Evolutionary conservation across 208 protist species (phyloP), one percentile per base, ranked within the genome.

Genomic region (Crithidia acanthocephali): DNA sequence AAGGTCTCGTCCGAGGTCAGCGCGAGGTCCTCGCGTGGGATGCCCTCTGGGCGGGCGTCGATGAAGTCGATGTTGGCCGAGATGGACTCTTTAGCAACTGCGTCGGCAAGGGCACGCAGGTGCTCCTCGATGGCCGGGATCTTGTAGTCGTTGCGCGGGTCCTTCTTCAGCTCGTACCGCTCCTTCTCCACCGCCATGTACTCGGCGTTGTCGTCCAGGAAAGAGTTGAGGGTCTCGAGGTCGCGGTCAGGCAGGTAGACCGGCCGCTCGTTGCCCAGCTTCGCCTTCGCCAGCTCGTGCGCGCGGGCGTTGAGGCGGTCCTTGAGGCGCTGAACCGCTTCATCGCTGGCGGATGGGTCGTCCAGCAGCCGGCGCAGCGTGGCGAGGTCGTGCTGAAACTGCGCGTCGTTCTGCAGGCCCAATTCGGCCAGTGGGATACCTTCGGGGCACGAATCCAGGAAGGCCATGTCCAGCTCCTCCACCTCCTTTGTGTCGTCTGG

Each of bases 71-170:
- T 68, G 48, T 57, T 51, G 25, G 25, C 64, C 0, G 25, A 2
- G 7, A 37, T 8, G 15, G 32, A 33, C 35, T 64, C 42, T 13
- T 74, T 72, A 0, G 58, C 59, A 1, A 83, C 58, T 0, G 33
- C 55, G 40, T 86, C 71, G 20, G 79, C 83, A 15, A 82, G 63
- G 9, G 28, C n/a, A 28, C 79, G 75, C 48, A 91, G 65, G 35
- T 73, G 35, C 11, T 72, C 74, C 65, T 94, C 84, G 33, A 83
- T 64, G 18, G 45, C n/a, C 7, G 28, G 37, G 8, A 91, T 67
- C 60, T 88, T 86, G 67, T 74, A 72, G 8, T 52, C 64, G 68
- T 91, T 94, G 15, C 86, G 73, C 16, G 80, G 85, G 56, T 94
- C 84, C 28, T 79, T 47, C 57, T 85, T 86, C n/a, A 94, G 65